Percentiles rank a stretch among this genome's conserved stretches.
phyloP scores from a whole-genome alignment of 805 yeast species.

The Metschnikowia continentalis region DNA sequence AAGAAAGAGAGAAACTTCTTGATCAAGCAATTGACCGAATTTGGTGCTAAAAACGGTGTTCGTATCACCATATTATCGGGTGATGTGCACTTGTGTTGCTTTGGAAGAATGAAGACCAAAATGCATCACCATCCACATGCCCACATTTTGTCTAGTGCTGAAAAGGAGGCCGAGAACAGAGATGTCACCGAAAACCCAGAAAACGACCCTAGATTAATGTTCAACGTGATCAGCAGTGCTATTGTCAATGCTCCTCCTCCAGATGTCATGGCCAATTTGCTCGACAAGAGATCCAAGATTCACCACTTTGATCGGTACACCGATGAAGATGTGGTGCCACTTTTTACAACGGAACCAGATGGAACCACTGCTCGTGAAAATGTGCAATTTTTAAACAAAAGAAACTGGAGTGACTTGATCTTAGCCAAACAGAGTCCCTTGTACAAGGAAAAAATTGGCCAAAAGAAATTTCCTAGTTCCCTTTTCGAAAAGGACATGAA shows the following conservation, averaged over 20 bases:
- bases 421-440: constrained; percentile 39
- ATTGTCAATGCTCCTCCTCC: constrained; percentile 94
- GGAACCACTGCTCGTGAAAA: constrained; percentile 42
- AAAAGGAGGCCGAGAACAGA: constrained; percentile 34
- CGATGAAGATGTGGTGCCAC: constrained; percentile 77
- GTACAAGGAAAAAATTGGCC: constrained; percentile 19
- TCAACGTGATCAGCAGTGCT: constrained; percentile 86
- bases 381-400: constrained; percentile 54
- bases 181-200: constrained; percentile 49
- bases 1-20: constrained; percentile 78
- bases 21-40: constrained; percentile 54
- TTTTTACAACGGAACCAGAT: constrained; percentile 59
- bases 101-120: constrained; percentile 70
- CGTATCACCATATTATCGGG: constrained; percentile 86
- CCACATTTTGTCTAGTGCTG: constrained; percentile 25
- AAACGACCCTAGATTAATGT: constrained; percentile 68
- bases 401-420: constrained; percentile 72
- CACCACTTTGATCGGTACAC: constrained; percentile 65
- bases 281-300: constrained; percentile 60
- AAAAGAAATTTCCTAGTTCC: constrained; percentile 42
- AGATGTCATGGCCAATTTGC: constrained; percentile 69
- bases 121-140: constrained; percentile 41
- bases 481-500: constrained; percentile 16
- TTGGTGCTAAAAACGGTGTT: constrained; percentile 60
- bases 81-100: constrained; percentile 86